phyloP scores from a whole-genome alignment of 148 eudicot species.

The Chenopodium quinoa region DNA sequence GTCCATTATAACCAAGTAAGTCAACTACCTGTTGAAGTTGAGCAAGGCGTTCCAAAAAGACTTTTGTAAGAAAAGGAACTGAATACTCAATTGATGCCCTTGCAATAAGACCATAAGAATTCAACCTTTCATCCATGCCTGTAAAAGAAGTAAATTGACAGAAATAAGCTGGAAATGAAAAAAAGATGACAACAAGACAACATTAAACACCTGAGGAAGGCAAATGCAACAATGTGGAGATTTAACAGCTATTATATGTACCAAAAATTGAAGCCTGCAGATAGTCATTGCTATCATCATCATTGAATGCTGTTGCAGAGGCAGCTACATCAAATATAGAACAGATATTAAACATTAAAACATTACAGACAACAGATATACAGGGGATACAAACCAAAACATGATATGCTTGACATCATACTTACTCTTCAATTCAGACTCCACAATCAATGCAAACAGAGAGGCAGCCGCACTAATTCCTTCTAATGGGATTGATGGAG shows the following conservation, averaged over 20 bases:
- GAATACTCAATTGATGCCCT: constrained; percentile 72
- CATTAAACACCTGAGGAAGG: not conserved
- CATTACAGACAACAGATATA: not conserved
- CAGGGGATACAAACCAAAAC: constrained; percentile 9
- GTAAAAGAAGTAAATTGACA: constrained; percentile 23
- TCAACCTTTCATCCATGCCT: constrained; percentile 99
- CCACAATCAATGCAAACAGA: constrained; percentile 79
- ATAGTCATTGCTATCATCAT: constrained; percentile 61
- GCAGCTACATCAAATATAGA: constrained; percentile 49
- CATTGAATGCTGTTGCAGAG: constrained; percentile 69
- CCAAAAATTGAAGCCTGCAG: constrained; percentile 84
- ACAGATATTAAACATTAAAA: constrained; percentile 5
- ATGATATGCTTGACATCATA: constrained; percentile 9
- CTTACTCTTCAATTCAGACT: constrained; percentile 83
- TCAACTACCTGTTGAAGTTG: constrained; percentile 72
- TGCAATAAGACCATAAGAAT: constrained; percentile 90
- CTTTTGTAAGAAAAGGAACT: constrained; percentile 66
- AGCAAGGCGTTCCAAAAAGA: constrained; percentile 64
- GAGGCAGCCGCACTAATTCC: constrained; percentile 75
- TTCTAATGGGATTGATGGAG: constrained; percentile 58
- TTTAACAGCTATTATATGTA: constrained; percentile 27
- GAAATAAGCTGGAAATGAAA: not conserved
- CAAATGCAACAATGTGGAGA: not conserved
- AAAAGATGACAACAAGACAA: not conserved
- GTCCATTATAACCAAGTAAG: not conserved